These are phyloP conservation scores for Cardiosporidium cionae DNA, from an alignment of 169 alveolate species.

Conservation along the genomic window DNA sequence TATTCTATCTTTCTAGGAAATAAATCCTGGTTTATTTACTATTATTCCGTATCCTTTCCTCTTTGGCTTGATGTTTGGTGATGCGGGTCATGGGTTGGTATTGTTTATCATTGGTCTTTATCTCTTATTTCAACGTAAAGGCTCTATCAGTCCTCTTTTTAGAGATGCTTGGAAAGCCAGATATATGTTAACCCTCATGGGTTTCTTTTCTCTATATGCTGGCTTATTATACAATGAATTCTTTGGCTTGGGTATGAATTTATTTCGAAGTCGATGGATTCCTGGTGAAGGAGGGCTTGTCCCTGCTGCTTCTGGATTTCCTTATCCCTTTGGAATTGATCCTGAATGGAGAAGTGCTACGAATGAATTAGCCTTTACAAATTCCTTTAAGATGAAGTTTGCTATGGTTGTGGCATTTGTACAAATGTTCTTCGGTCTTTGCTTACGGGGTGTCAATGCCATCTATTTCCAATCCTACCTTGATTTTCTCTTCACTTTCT, in stretches of 20 bases:
- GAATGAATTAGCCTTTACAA: constrained; percentile 87
- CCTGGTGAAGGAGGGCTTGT: too few species aligned
- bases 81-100: constrained; percentile 95
- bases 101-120: constrained; percentile 41
- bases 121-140: not conserved
- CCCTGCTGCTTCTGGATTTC: constrained; percentile 65
- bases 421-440: constrained; percentile 78
- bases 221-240: constrained; percentile 91
- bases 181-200: constrained; percentile 90
- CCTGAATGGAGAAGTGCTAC: constrained; percentile 94
- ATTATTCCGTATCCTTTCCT: constrained; percentile 96
- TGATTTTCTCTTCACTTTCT: constrained; percentile 86
- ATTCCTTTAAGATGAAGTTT: constrained; percentile 97
- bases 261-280: constrained; percentile 71
- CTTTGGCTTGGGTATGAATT: constrained; percentile 84
- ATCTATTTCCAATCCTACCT: constrained; percentile 68
- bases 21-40: constrained; percentile 95
- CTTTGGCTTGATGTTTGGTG: constrained; percentile 99
- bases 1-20: constrained; percentile 97
- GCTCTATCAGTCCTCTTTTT: constrained; percentile 38
- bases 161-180: too few species aligned
- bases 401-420: constrained; percentile 71
- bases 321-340: constrained; percentile 98
- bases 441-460: constrained; percentile 77
- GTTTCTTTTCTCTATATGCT: constrained; percentile 87